Percentiles rank a stretch among this genome's conserved stretches.
Conservation (phyloP, 768 basidiomycete genomes). For the Termitomyces sp. region DNA sequence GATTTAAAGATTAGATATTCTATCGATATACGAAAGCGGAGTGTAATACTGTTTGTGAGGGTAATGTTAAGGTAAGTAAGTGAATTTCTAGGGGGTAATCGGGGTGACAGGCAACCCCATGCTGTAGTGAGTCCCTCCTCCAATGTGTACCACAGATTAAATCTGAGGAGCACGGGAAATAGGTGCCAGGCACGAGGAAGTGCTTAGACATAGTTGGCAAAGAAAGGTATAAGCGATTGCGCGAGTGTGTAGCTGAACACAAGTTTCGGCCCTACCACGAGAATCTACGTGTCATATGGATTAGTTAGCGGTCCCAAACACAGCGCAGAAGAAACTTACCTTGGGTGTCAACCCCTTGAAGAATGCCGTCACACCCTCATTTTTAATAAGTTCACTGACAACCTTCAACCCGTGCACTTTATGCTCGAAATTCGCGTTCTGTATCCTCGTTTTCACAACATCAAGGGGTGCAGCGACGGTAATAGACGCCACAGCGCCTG, state of each 20-base stretch:
- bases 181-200: not conserved
- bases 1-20: not conserved
- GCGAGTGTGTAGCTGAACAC: slow-evolving; percentile 98
- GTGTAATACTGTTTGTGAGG: not conserved
- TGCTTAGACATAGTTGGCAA: slow-evolving; percentile 74
- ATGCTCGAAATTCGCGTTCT: slow-evolving; percentile 95
- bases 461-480: slow-evolving; percentile 96
- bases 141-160: not conserved
- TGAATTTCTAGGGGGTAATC: not conserved
- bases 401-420: slow-evolving; percentile 81
- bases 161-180: not conserved
- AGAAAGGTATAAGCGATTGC: slow-evolving; percentile 91
- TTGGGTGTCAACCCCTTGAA: slow-evolving; percentile 99
- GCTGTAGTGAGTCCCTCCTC: not conserved
- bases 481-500: slow-evolving; percentile 93
- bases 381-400: slow-evolving; percentile 78
- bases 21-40: not conserved
- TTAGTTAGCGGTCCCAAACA: not conserved
- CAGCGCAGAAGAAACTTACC: slow-evolving; percentile 37
- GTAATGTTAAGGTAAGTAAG: no score
- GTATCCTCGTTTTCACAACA: slow-evolving; percentile 95
- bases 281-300: slow-evolving; percentile 49
- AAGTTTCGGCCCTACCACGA: slow-evolving; percentile 96
- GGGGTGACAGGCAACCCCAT: not conserved
- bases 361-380: slow-evolving; percentile 81